These are phyloP conservation scores for Zygotorulaspora danielsina DNA, from an alignment of 805 yeast genomes.

Conservation along the genomic window DNA sequence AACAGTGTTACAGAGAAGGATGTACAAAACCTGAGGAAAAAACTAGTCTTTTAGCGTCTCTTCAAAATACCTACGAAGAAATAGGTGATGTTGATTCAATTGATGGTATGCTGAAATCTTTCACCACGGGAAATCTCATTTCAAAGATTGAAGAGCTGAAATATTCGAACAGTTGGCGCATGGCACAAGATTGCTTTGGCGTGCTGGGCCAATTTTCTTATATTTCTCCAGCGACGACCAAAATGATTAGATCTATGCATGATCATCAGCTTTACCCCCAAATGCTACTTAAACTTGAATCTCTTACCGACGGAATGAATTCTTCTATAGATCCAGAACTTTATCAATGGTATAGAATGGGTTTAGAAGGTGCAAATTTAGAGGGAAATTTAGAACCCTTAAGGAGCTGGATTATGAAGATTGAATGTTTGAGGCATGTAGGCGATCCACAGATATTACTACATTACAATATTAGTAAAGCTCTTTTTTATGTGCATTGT, in stretches of 20 bases:
- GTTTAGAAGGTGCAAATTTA: conserved; percentile 69
- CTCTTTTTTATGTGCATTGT: conserved; percentile 44
- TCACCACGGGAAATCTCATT: conserved; percentile 63
- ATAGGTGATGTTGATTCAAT: conserved; percentile 87
- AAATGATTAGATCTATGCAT: conserved; percentile 63
- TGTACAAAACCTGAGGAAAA: conserved; percentile 16
- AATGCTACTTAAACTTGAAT: conserved; percentile 48
- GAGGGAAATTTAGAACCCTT: conserved; percentile 53
- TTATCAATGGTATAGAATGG: conserved; percentile 58
- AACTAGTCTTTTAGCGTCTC: conserved; percentile 36
- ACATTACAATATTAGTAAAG: conserved; percentile 62
- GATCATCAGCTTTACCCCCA: conserved; percentile 74
- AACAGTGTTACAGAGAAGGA: conserved; percentile 57
- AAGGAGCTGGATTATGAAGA: conserved; percentile 52
- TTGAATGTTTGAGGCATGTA: conserved; percentile 42
- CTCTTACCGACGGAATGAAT: conserved; percentile 36
- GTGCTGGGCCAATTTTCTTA: conserved; percentile 48
- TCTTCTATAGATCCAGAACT: conserved; percentile 32
- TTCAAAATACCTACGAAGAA: conserved; percentile 80
- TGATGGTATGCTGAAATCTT: conserved; percentile 74
- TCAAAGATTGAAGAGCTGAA: conserved; percentile 78
- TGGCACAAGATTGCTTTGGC: conserved; percentile 81
- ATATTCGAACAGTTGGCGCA: conserved; percentile 78
- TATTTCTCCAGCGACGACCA: conserved; percentile 42
- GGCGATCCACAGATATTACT: conserved; percentile 53